Evolutionary conservation across 2,329 filamentous ascomycete species (phyloP).

Genomic region (Aspergillus clavatus): DNA sequence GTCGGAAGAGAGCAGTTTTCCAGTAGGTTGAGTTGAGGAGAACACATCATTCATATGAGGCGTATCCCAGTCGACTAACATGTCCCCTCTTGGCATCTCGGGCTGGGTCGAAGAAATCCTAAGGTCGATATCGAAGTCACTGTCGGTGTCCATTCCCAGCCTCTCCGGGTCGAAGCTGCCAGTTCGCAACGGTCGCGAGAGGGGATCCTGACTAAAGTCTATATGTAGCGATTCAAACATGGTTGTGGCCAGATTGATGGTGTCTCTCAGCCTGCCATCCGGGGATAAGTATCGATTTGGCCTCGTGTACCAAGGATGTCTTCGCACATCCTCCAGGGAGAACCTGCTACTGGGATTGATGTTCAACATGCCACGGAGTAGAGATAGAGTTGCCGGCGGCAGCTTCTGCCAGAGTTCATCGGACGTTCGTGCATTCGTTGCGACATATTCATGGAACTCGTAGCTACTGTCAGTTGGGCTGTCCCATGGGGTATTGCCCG

Average conservation of each 20-base stretch:
- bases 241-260: conserved; percentile 79
- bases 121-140: conserved; percentile 37
- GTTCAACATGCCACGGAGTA: conserved; percentile 90
- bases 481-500: conserved; percentile 97
- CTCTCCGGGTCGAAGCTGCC: conserved; percentile 44
- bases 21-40: conserved; percentile 46
- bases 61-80: conserved; percentile 82
- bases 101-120: conserved; percentile 79
- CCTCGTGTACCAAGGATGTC: conserved; percentile 92
- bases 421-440: conserved; percentile 70
- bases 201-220: conserved; percentile 69
- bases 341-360: conserved; percentile 71
- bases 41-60: conserved; percentile 52
- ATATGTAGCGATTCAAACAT: conserved; percentile 92
- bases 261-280: conserved; percentile 72
- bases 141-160: conserved; percentile 65
- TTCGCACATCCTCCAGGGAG: conserved; percentile 76
- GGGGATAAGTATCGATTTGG: conserved; percentile 69
- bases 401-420: conserved; percentile 83
- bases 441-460: conserved; percentile 84
- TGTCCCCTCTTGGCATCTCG: conserved; percentile 68
- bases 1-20: conserved; percentile 30
- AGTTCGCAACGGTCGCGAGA: conserved; percentile 41
- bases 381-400: conserved; percentile 67
- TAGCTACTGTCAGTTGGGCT: conserved; percentile 80